Conservation (phyloP, 768 basidiomycete species). For the Lepiota brunneoincarnata region DNA sequence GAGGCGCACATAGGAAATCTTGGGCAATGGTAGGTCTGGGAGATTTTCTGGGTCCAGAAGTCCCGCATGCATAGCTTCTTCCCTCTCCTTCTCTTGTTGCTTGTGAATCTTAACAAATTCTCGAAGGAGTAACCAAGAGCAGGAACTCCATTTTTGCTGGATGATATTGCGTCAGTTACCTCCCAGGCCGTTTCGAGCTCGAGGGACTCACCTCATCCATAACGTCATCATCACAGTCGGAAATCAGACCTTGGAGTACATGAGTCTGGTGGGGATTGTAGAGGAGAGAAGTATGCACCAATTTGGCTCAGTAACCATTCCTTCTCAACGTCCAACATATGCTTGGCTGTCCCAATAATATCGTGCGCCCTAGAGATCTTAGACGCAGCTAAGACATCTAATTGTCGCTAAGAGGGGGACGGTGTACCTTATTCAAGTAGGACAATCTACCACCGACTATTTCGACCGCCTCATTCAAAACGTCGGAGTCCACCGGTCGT, state of each 20-base stretch:
- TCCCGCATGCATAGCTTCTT: conserved; percentile 35
- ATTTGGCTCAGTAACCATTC: conserved; percentile 79
- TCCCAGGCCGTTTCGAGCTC: conserved; percentile 1
- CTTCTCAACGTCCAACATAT: conserved; percentile 70
- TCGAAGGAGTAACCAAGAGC: conserved; percentile 75
- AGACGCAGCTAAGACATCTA: not conserved
- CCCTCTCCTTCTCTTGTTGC: conserved; percentile 43
- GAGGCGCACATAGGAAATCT: conserved; percentile 54
- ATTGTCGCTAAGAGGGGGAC: not conserved
- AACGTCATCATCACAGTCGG: conserved; percentile 81
- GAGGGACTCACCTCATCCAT: conserved; percentile 76
- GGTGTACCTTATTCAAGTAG: conserved; percentile 60
- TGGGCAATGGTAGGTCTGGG: conserved; percentile 53
- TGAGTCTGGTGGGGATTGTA: not conserved
- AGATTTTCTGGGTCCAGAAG: conserved; percentile 29
- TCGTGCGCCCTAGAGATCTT: conserved; percentile 58
- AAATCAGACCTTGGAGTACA: conserved; percentile 50
- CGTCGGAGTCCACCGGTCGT: conserved; percentile 23
- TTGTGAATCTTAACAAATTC: conserved; percentile 66
- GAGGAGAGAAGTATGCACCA: conserved; percentile 32
- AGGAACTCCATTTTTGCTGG: conserved; percentile 79
- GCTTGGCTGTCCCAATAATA: conserved; percentile 60
- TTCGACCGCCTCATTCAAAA: conserved; percentile 47
- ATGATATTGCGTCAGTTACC: not conserved
- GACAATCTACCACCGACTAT: conserved; percentile 77